These are phyloP conservation scores for Cinnamomum chago DNA, from an alignment of 164 flowering plant genomes.

Conservation along the genomic window DNA sequence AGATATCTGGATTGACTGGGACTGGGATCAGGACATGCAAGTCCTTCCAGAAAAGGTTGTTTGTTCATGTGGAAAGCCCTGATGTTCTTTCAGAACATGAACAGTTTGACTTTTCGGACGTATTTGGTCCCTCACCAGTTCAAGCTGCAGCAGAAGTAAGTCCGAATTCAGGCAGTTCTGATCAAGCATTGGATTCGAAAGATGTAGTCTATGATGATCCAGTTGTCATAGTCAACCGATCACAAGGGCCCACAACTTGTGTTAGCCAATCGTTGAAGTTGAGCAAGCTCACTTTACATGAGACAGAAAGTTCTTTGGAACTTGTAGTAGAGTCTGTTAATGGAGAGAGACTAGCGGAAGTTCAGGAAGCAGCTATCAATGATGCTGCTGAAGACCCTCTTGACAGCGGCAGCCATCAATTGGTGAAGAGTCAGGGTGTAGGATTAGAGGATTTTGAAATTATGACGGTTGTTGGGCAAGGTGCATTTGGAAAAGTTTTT, in stretches of 20 bases:
- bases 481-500: constrained; percentile 88
- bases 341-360: constrained; percentile 23
- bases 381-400: constrained; percentile 20
- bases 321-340: constrained; percentile 28
- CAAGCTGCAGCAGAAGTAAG: constrained; percentile 32
- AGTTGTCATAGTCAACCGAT: constrained; percentile 48
- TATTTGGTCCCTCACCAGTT: constrained; percentile 72
- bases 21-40: constrained; percentile 14
- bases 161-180: constrained; percentile 20
- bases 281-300: constrained; percentile 49
- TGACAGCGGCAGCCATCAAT: constrained; percentile 11
- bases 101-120: constrained; percentile 83
- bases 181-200: constrained; percentile 18
- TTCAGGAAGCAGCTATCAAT: constrained; percentile 19
- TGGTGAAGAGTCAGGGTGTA: constrained; percentile 28
- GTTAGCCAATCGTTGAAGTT: constrained; percentile 49
- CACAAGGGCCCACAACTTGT: constrained; percentile 74
- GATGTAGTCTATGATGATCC: constrained; percentile 57
- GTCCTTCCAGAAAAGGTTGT: constrained; percentile 30
- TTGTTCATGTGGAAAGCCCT: constrained; percentile 34
- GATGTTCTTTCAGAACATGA: constrained; percentile 37
- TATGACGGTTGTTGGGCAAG: constrained; percentile 83
- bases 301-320: constrained; percentile 42
- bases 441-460: constrained; percentile 84
- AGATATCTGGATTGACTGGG: constrained; percentile 30